Percentiles rank a stretch among this genome's conserved stretches.
Evolutionary conservation across 306 rosid species (phyloP).

Genomic region (Glycyrrhiza uralensis): DNA sequence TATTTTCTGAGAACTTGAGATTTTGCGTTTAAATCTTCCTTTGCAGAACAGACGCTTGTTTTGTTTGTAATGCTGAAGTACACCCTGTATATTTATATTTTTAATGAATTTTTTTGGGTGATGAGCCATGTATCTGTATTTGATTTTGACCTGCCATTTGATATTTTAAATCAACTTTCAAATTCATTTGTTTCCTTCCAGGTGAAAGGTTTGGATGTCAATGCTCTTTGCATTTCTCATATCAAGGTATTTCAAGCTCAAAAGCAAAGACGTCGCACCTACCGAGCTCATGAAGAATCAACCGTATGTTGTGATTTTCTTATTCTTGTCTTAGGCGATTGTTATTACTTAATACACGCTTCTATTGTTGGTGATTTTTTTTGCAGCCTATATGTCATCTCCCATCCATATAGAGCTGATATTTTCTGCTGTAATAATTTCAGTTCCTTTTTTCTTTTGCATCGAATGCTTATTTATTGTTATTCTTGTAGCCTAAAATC

Average conservation of each 20-base stretch:
- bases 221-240: slow-evolving; percentile 70
- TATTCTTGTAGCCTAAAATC: slow-evolving; percentile 57
- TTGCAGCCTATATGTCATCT: slow-evolving; percentile 86
- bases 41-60: slow-evolving; percentile 47
- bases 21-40: background rate
- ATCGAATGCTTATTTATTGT: background rate
- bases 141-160: too few species aligned
- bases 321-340: too few species aligned
- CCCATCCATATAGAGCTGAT: slow-evolving; percentile 91
- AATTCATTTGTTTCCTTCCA: slow-evolving; percentile 5
- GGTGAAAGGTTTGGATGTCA: slow-evolving; percentile 94
- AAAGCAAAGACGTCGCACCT: slow-evolving; percentile 88
- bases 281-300: slow-evolving; percentile 93
- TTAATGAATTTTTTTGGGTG: too few species aligned
- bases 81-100: too few species aligned
- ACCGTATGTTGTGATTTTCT: slow-evolving; percentile 43
- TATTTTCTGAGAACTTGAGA: background rate
- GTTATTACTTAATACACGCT: background rate
- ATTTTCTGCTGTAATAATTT: slow-evolving; percentile 34
- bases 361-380: background rate
- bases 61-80: too few species aligned
- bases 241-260: slow-evolving; percentile 89
- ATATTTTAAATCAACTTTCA: background rate
- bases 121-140: background rate
- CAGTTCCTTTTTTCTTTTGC: background rate